A percentile compares a stretch with the other conserved stretches of the same genome.
Conservation (phyloP, 148 eudicot species). For the Suaeda aralocaspica region DNA sequence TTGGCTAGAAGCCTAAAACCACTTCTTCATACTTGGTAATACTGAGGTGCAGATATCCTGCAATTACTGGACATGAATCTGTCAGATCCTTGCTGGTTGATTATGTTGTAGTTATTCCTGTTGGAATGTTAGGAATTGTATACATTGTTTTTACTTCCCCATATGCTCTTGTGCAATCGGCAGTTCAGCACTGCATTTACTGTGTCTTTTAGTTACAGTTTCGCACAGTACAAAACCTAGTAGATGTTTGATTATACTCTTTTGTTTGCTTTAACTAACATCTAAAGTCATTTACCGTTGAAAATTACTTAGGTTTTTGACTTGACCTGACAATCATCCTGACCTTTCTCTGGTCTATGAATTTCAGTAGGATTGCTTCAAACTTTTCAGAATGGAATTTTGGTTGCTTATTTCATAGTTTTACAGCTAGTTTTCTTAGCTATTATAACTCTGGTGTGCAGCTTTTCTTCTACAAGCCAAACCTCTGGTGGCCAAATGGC, state of each 20-base stretch:
- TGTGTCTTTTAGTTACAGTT: not conserved
- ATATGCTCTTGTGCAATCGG: conserved; percentile 7
- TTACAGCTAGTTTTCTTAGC: conserved; percentile 5
- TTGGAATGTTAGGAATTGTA: not conserved
- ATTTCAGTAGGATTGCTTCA: not conserved
- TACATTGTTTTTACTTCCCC: not conserved
- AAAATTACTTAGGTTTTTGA: not conserved
- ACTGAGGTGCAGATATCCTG: not conserved
- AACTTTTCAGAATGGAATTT: not conserved
- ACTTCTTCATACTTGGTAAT: not conserved
- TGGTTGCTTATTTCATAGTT: not conserved
- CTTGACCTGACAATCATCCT: not conserved
- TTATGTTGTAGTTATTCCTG: not conserved
- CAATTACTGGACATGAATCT: not conserved
- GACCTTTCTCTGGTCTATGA: conserved; percentile 3
- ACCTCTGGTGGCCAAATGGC: conserved; percentile 99
- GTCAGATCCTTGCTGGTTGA: not conserved
- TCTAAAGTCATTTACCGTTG: not conserved
- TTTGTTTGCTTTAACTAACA: conserved; percentile 5
- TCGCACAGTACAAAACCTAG: not conserved
- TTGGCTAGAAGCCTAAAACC: not conserved
- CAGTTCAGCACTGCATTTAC: not conserved
- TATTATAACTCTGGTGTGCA: conserved; percentile 31
- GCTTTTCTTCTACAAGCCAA: conserved; percentile 88
- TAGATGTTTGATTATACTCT: not conserved